Conservation (phyloP, 352 stramenopile species). For the Phytophthora constricta region DNA sequence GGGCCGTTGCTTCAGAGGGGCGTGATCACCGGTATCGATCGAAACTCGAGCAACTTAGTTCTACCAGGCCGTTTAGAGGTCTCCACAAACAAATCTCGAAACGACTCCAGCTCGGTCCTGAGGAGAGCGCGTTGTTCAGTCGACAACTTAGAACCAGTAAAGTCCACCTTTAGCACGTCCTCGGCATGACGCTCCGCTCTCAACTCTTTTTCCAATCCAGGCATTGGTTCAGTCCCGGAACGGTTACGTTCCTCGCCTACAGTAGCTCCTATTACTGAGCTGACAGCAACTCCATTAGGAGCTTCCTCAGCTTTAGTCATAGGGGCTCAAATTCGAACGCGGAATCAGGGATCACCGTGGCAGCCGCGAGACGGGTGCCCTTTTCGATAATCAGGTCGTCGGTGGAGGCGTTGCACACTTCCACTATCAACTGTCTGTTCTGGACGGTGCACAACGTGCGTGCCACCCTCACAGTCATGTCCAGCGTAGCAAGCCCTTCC, state of each 20-base stretch:
- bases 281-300: neutral
- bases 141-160: neutral
- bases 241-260: neutral
- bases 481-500: neutral
- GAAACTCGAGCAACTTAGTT: slow-evolving; percentile 10
- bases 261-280: neutral
- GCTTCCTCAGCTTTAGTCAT: neutral
- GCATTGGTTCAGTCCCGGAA: neutral
- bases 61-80: neutral
- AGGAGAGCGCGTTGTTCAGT: slow-evolving; percentile 5
- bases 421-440: neutral
- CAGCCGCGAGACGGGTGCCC: neutral
- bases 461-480: neutral
- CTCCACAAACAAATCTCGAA: slow-evolving; percentile 8
- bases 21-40: slow-evolving; percentile 11
- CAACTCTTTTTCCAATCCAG: neutral
- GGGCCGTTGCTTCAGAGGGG: slow-evolving; percentile 12
- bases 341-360: neutral
- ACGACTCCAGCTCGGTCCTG: neutral
- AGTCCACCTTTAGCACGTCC: neutral
- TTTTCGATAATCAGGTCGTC: neutral
- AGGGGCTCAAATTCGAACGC: neutral
- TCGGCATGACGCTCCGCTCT: neutral
- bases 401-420: neutral
- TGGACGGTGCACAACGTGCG: slow-evolving; percentile 5